Percentiles rank a stretch among this genome's conserved stretches.
Conservation (phyloP, 495 filamentous ascomycete species). For the Haplographium delicatum region DNA sequence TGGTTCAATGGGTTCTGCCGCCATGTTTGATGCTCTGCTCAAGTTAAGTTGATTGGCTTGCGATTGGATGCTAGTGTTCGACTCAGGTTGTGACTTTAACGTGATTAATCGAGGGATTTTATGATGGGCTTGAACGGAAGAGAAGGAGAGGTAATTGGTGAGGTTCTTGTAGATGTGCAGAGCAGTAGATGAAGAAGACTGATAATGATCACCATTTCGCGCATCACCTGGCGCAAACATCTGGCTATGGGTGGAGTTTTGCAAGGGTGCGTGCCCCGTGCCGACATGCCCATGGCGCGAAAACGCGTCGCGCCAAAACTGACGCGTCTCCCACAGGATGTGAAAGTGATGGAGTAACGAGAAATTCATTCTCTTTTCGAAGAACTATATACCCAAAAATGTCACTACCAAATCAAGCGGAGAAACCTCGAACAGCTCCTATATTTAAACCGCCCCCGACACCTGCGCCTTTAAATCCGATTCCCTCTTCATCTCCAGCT, state of each 20-base stretch:
- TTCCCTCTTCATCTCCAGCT: conserved; percentile 84
- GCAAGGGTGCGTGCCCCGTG: too few species aligned
- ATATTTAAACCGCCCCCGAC: conserved; percentile 24
- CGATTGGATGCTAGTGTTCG: too few species aligned
- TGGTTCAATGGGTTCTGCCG: conserved; percentile 23
- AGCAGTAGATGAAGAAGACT: background rate
- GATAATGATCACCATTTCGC: background rate
- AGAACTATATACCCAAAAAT: conserved; percentile 1
- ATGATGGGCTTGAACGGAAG: background rate
- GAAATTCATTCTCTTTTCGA: background rate
- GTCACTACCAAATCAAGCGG: conserved; percentile 18
- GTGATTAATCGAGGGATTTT: too few species aligned
- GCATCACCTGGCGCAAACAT: too few species aligned
- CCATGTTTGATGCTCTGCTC: conserved; percentile 2
- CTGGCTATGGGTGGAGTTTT: too few species aligned
- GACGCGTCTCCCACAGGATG: background rate
- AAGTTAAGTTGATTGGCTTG: too few species aligned
- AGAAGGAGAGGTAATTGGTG: background rate
- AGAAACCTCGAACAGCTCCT: conserved; percentile 22
- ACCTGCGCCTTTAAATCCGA: conserved; percentile 32
- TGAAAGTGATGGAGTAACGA: background rate
- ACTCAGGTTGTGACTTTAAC: background rate
- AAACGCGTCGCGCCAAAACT: background rate
- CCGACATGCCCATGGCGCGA: background rate
- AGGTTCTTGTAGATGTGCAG: background rate